These are phyloP conservation scores for Oryza punctata DNA, from an alignment of 176 grass and related monocot genomes.

Conservation along the genomic window DNA sequence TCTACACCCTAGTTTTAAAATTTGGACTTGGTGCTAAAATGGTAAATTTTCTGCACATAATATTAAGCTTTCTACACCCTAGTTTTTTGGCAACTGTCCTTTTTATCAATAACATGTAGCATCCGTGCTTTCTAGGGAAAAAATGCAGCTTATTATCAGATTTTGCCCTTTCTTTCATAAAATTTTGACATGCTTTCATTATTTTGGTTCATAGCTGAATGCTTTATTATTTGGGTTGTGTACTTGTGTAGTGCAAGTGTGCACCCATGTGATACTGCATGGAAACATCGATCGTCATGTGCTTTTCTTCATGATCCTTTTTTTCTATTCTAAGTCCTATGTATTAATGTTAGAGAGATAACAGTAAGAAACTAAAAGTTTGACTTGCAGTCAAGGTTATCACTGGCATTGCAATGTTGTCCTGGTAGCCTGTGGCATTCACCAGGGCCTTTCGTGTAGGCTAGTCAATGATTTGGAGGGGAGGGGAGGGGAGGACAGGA, in stretches of 20 bases:
- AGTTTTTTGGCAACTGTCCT: background rate
- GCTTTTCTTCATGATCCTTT: background rate
- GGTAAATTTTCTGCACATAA: conserved; percentile 55
- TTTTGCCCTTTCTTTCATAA: conserved; percentile 5
- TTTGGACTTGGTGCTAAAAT: conserved; percentile 99
- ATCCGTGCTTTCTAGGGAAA: conserved; percentile 6
- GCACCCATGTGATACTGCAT: conserved; percentile 14
- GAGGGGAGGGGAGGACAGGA: background rate
- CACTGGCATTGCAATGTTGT: background rate
- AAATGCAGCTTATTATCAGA: background rate
- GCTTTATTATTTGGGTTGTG: conserved; percentile 23
- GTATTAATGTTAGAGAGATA: conserved; percentile 21
- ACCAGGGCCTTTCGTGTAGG: background rate
- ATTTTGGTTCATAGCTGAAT: conserved; percentile 18
- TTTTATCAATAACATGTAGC: background rate
- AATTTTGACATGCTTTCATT: conserved; percentile 11
- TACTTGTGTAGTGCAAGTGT: conserved; percentile 34
- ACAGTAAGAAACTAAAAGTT: conserved; percentile 6
- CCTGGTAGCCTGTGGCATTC: background rate
- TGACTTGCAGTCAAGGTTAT: background rate
- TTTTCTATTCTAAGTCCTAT: conserved; percentile 2
- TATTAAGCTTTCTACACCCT: too few species aligned
- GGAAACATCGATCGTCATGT: conserved; percentile 23
- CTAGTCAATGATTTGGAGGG: background rate
- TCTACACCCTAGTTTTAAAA: conserved; percentile 38